These are phyloP conservation scores for Crucibulum laeve DNA, from an alignment of 768 basidiomycete genomes.

Conservation along the genomic window DNA sequence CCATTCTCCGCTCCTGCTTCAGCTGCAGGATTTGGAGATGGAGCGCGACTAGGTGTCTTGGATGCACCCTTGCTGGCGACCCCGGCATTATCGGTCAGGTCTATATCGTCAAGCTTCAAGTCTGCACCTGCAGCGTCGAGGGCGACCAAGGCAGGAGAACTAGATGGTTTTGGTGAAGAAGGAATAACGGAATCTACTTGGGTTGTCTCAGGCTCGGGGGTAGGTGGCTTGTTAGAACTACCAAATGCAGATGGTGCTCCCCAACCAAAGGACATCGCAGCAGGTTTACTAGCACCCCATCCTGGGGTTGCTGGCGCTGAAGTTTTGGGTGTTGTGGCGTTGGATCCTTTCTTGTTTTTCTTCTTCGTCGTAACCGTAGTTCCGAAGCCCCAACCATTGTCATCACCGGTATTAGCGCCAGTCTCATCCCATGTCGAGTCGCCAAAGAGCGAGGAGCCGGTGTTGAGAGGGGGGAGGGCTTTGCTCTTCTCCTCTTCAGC, in stretches of 20 bases:
- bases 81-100: background rate
- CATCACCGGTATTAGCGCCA: too few relatives aligned
- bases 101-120: background rate
- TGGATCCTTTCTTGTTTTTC: background rate
- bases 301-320: background rate
- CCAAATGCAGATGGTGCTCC: too few relatives aligned
- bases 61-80: background rate
- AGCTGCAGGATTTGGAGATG: background rate
- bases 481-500: slow-evolving; percentile 8
- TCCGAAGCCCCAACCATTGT: background rate
- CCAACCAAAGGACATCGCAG: background rate
- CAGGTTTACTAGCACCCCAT: background rate
- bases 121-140: too few relatives aligned
- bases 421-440: too few relatives aligned
- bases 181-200: too few relatives aligned
- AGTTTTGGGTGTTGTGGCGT: background rate
- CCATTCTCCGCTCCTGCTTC: too few relatives aligned
- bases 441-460: slow-evolving; percentile 5
- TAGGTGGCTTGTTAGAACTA: too few relatives aligned
- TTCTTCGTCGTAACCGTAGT: background rate
- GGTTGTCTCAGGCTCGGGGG: too few relatives aligned
- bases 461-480: slow-evolving; percentile 3
- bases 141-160: too few relatives aligned
- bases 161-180: too few relatives aligned
- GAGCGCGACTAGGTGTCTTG: background rate